Conservation (phyloP, 2,329 filamentous ascomycete species). For the Cyclaneusma minus region DNA sequence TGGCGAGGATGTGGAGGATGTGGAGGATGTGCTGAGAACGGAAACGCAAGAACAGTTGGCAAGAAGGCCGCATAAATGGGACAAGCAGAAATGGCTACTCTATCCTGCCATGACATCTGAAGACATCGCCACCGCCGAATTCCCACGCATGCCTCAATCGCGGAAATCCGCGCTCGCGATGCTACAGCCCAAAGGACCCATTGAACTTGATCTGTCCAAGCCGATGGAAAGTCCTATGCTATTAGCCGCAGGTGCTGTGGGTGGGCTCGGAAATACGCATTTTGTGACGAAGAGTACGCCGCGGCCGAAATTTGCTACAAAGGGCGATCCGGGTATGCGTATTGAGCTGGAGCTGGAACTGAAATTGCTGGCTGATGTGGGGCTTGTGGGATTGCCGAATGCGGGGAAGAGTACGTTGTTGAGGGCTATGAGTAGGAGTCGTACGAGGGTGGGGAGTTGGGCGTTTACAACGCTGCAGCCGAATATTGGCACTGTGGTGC, state of each 20-base stretch:
- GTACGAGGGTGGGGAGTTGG: constrained; percentile 84
- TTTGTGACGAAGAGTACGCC: constrained; percentile 65
- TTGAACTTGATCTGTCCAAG: constrained; percentile 56
- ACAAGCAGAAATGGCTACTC: constrained; percentile 65
- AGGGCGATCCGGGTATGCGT: constrained; percentile 64
- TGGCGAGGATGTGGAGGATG: constrained; percentile 21
- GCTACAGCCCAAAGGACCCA: constrained; percentile 52
- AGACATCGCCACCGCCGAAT: constrained; percentile 43
- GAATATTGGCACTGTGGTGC: constrained; percentile 87
- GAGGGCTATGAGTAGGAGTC: constrained; percentile 73
- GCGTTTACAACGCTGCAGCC: constrained; percentile 92
- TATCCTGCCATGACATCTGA: constrained; percentile 69
- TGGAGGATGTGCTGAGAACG: constrained; percentile 17
- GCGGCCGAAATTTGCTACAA: constrained; percentile 76
- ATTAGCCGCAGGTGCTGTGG: constrained; percentile 73
- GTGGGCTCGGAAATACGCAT: constrained; percentile 85
- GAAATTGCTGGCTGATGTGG: constrained; percentile 89
- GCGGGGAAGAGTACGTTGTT: constrained; percentile 91
- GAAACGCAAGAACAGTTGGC: constrained; percentile 19
- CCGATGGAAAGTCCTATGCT: constrained; percentile 75
- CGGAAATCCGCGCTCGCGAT: constrained; percentile 36
- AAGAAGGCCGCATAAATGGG: constrained; percentile 22
- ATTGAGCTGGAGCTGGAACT: constrained; percentile 78
- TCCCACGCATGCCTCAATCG: constrained; percentile 38
- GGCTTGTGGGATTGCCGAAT: constrained; percentile 87